A percentile compares a stretch with the other conserved stretches of the same genome.
These are phyloP conservation scores for Diplocarpon mali DNA, from an alignment of 2,329 filamentous ascomycete genomes.

Conservation along the genomic window DNA sequence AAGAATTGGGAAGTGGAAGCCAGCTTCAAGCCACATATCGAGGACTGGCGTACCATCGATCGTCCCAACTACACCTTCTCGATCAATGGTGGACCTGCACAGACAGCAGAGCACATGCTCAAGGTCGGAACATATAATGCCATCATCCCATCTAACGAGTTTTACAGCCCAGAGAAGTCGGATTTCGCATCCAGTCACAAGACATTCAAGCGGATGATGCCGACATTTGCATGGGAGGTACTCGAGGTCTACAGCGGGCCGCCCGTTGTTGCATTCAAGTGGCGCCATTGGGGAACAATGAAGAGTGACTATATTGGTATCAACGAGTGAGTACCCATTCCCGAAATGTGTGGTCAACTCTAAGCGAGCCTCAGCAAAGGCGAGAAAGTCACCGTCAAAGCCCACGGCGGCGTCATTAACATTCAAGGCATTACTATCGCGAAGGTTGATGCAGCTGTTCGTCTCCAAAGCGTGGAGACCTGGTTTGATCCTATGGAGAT, in stretches of 20 bases:
- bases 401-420: slow-evolving; percentile 49
- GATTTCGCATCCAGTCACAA: slow-evolving; percentile 57
- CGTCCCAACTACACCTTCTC: slow-evolving; percentile 47
- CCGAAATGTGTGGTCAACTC: not conserved
- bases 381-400: slow-evolving; percentile 50
- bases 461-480: slow-evolving; percentile 47
- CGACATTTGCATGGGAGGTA: slow-evolving; percentile 61
- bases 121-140: slow-evolving; percentile 59
- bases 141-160: slow-evolving; percentile 51
- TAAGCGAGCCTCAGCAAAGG: slow-evolving; percentile 36
- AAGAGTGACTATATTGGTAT: slow-evolving; percentile 54
- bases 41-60: slow-evolving; percentile 57
- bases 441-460: slow-evolving; percentile 47
- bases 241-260: slow-evolving; percentile 56
- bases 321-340: slow-evolving; percentile 40
- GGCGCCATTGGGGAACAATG: slow-evolving; percentile 60
- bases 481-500: slow-evolving; percentile 58
- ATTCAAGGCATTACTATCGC: slow-evolving; percentile 54
- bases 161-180: slow-evolving; percentile 49
- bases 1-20: slow-evolving; percentile 67
- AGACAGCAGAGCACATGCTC: slow-evolving; percentile 53
- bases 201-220: slow-evolving; percentile 65
- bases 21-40: slow-evolving; percentile 50
- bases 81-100: slow-evolving; percentile 48
- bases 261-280: slow-evolving; percentile 50